Evolutionary conservation across 441 rosid genomes (phyloP).

Genomic region (Erysimum cheiri): DNA sequence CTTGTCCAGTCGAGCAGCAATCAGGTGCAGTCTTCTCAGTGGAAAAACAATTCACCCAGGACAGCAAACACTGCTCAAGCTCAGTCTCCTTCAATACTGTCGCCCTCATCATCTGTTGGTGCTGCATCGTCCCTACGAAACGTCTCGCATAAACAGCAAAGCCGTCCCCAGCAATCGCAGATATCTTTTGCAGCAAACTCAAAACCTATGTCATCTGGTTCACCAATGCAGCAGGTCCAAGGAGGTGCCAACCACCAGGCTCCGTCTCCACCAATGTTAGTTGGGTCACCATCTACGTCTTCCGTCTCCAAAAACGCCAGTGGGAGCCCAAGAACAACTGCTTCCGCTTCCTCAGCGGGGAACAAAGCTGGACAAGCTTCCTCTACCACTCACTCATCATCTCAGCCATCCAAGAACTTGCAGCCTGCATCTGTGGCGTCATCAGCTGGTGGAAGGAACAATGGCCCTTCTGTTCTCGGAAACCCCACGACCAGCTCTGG

Average conservation of each 20-base stretch:
- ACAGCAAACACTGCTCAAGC: conserved; percentile 58
- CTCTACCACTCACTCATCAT: conserved; percentile 58
- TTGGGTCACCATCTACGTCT: conserved; percentile 85
- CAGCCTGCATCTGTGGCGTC: conserved; percentile 62
- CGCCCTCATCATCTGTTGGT: conserved; percentile 49
- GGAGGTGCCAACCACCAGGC: conserved; percentile 59
- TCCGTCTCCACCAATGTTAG: conserved; percentile 67
- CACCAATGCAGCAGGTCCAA: conserved; percentile 64
- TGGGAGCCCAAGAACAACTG: conserved; percentile 87
- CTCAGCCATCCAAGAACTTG: conserved; percentile 73
- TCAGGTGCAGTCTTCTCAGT: conserved; percentile 78
- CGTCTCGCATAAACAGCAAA: conserved; percentile 75
- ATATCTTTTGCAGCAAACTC: conserved; percentile 84
- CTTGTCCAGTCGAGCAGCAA: conserved; percentile 69
- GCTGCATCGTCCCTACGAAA: conserved; percentile 65
- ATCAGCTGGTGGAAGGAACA: conserved; percentile 65
- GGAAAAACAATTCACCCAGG: conserved; percentile 78
- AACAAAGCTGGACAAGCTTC: conserved; percentile 80
- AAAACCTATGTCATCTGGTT: conserved; percentile 53
- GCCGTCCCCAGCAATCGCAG: conserved; percentile 76
- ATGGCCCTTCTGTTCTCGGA: conserved; percentile 69
- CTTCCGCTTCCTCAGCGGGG: conserved; percentile 56
- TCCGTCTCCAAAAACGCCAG: conserved; percentile 85
- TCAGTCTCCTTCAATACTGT: conserved; percentile 58
- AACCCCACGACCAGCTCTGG: conserved; percentile 62